These are phyloP conservation scores for Puccinia triticina DNA, from an alignment of 1,284 basidiomycete species.

Conservation along the genomic window DNA sequence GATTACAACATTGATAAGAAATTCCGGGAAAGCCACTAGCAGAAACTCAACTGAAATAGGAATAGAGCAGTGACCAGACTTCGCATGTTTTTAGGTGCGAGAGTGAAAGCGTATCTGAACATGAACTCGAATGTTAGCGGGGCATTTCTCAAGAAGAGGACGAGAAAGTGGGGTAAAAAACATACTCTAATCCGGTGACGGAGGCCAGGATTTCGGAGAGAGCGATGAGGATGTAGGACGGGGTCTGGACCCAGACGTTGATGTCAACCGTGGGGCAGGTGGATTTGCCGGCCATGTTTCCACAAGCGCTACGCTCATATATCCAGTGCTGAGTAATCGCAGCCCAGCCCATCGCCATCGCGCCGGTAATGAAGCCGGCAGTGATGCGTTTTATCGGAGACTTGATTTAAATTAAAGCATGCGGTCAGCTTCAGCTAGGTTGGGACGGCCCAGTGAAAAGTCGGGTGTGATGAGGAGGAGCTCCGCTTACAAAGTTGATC, in stretches of 20 bases:
- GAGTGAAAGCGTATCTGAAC: slow-evolving; percentile 47
- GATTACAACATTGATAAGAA: neutral
- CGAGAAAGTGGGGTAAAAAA: slow-evolving; percentile 74
- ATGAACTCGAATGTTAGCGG: slow-evolving; percentile 58
- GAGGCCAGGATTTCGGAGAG: slow-evolving; percentile 74
- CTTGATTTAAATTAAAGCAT: neutral
- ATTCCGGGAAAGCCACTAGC: neutral
- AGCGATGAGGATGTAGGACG: slow-evolving; percentile 61
- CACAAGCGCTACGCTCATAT: slow-evolving; percentile 72
- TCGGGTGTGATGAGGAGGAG: slow-evolving; percentile 51
- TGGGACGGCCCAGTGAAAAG: slow-evolving; percentile 53
- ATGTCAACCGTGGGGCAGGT: slow-evolving; percentile 71
- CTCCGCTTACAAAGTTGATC: slow-evolving; percentile 65
- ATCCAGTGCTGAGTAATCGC: slow-evolving; percentile 72
- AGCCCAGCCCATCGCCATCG: slow-evolving; percentile 68
- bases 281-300: slow-evolving; percentile 67
- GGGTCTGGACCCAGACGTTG: slow-evolving; percentile 60
- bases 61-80: slow-evolving; percentile 72
- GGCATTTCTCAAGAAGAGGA: neutral
- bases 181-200: slow-evolving; percentile 78
- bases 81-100: slow-evolving; percentile 74
- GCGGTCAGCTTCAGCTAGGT: neutral
- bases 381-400: slow-evolving; percentile 74
- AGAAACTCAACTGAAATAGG: slow-evolving; percentile 42
- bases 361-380: slow-evolving; percentile 67